phyloP scores from a whole-genome alignment of 768 basidiomycete species.

The Mycena amicta region DNA sequence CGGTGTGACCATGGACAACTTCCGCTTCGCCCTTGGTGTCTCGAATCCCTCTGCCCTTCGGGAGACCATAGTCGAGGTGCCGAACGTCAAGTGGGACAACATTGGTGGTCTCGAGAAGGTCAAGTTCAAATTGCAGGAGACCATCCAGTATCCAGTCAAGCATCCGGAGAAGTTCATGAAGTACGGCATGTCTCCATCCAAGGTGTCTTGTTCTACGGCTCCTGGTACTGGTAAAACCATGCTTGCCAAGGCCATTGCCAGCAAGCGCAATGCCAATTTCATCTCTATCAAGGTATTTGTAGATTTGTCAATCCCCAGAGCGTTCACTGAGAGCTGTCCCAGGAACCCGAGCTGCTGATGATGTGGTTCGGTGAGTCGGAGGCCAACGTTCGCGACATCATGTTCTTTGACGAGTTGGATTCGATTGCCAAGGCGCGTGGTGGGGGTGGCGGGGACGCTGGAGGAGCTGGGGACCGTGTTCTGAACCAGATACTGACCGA shows the following conservation, averaged over 20 bases:
- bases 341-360: constrained; percentile 95
- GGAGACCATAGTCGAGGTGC: constrained; percentile 99
- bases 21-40: constrained; percentile 96
- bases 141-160: constrained; percentile 99
- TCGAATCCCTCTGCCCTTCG: constrained; percentile 98
- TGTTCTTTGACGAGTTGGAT: constrained; percentile 99
- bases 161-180: constrained; percentile 99
- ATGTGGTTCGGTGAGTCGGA: constrained; percentile 99
- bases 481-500: constrained; percentile 96
- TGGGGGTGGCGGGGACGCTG: constrained; percentile 80
- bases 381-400: constrained; percentile 98
- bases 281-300: constrained; percentile 91
- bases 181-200: constrained; percentile 99
- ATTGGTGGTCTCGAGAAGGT: constrained; percentile 99
- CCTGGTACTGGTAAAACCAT: constrained; percentile 99
- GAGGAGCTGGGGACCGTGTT: constrained; percentile 97
- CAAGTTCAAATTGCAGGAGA: constrained; percentile 98
- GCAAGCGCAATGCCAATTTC: constrained; percentile 99
- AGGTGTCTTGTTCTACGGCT: constrained; percentile 99
- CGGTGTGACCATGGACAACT: constrained; percentile 99
- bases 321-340: constrained; percentile 20
- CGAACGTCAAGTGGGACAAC: constrained; percentile 98
- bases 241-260: constrained; percentile 97
- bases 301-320: not conserved
- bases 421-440: constrained; percentile 98